A percentile compares a stretch with the other conserved stretches of the same genome.
Evolutionary conservation across 176 grass and related monocot species (phyloP).

Genomic region (Calamus simplicifolius): DNA sequence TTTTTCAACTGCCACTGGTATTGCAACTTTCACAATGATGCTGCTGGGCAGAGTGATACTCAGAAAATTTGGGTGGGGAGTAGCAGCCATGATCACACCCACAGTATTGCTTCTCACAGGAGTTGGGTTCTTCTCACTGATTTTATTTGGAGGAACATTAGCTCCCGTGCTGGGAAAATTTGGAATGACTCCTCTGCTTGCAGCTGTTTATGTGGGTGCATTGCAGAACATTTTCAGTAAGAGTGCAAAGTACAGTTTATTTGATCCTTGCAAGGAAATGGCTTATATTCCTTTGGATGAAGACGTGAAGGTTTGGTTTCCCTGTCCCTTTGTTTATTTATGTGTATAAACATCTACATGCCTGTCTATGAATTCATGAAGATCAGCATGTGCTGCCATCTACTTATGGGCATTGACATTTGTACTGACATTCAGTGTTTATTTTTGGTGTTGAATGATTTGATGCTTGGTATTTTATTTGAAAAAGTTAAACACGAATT

Average conservation of each 20-base stretch:
- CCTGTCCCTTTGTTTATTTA: not conserved
- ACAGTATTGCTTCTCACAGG: constrained; percentile 87
- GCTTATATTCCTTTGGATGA: constrained; percentile 99
- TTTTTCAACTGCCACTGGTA: constrained; percentile 93
- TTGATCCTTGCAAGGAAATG: constrained; percentile 99
- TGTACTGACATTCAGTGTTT: too few relatives aligned
- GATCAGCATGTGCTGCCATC: too few relatives aligned
- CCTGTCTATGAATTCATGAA: constrained; percentile 3
- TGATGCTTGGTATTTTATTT: too few relatives aligned
- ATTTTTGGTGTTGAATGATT: too few relatives aligned
- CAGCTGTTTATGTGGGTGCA: constrained; percentile 92
- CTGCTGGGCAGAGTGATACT: constrained; percentile 83
- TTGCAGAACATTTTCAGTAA: constrained; percentile 99
- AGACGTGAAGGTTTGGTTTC: constrained; percentile 90
- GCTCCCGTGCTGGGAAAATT: constrained; percentile 58
- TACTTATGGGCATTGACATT: too few relatives aligned
- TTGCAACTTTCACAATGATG: constrained; percentile 99
- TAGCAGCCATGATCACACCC: constrained; percentile 91
- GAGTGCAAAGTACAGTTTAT: constrained; percentile 98
- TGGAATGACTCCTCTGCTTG: constrained; percentile 89
- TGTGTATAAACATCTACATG: constrained; percentile 3
- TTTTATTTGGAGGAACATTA: constrained; percentile 79
- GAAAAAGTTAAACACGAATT: too few relatives aligned
- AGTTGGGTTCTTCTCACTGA: constrained; percentile 95
- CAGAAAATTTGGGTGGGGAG: constrained; percentile 89